Percentiles rank a stretch among this genome's conserved stretches.
These are phyloP conservation scores for Fusarium poae DNA, from an alignment of 2,329 filamentous ascomycete genomes.

Conservation along the genomic window DNA sequence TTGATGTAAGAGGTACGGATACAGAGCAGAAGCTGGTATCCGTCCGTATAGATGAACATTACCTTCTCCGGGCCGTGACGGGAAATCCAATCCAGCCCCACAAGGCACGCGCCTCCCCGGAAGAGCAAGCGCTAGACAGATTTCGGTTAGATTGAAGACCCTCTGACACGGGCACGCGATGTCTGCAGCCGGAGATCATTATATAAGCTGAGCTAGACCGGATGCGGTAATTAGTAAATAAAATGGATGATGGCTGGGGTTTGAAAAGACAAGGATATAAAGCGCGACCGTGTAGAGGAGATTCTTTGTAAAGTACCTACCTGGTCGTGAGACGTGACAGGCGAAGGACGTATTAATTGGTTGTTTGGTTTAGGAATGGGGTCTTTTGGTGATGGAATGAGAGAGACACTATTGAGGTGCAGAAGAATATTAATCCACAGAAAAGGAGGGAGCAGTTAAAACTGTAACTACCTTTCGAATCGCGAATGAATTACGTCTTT, in stretches of 20 bases:
- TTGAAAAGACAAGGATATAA: conserved; percentile 9
- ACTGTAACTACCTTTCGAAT: neutral
- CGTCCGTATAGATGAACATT: conserved; percentile 1
- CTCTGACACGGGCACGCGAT: conserved; percentile 28
- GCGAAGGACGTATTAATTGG: conserved; percentile 2
- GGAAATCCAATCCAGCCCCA: conserved; percentile 35
- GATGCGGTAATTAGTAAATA: conserved; percentile 48
- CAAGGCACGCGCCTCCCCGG: conserved; percentile 30
- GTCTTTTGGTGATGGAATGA: neutral
- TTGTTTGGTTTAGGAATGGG: neutral
- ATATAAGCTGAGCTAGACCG: conserved; percentile 24
- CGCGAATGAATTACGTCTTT: neutral
- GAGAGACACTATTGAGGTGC: neutral
- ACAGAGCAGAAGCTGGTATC: neutral
- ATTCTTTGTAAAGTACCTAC: conserved; percentile 17
- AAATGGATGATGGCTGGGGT: conserved; percentile 22
- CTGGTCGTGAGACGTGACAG: conserved; percentile 29
- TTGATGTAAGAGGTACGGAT: neutral
- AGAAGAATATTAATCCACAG: neutral
- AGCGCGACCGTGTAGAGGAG: conserved; percentile 37
- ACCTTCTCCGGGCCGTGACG: conserved; percentile 37
- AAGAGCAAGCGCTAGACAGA: conserved; percentile 7
- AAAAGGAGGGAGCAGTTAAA: neutral
- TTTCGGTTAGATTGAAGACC: conserved; percentile 7
- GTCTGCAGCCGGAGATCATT: conserved; percentile 17